Evolutionary conservation across 208 protist genomes (phyloP).

Genomic region (Leishmania tarentolae): DNA sequence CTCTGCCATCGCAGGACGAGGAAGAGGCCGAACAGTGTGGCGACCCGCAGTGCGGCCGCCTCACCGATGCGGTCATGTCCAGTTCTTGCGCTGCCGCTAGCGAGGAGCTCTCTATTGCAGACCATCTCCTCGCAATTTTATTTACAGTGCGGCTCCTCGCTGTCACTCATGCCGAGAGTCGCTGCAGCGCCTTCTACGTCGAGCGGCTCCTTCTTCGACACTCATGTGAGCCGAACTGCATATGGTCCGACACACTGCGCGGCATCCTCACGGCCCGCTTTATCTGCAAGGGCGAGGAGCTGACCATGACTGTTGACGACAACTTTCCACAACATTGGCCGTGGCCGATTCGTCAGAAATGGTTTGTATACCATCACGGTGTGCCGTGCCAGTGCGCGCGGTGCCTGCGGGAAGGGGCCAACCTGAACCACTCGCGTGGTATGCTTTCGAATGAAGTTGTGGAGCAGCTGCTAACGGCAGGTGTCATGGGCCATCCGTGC

Average conservation of each 20-base stretch:
- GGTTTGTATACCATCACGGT: conserved; percentile 43
- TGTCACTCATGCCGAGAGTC: conserved; percentile 9
- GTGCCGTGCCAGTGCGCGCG: conserved; percentile 45
- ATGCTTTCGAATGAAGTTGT: conserved; percentile 41
- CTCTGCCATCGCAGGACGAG: neutral
- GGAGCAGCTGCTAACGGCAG: conserved; percentile 49
- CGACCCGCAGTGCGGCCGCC: neutral
- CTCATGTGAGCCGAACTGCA: conserved; percentile 61
- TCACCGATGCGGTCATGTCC: neutral
- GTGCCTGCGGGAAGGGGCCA: conserved; percentile 36
- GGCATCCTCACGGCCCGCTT: conserved; percentile 43
- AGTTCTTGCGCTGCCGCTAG: neutral
- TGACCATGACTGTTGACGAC: conserved; percentile 39
- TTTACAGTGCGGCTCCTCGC: conserved; percentile 30
- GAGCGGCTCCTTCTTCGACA: conserved; percentile 47
- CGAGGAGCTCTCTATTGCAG: neutral
- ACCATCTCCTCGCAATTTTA: conserved; percentile 21
- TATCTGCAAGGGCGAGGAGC: conserved; percentile 60
- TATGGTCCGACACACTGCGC: conserved; percentile 38
- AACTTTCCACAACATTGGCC: conserved; percentile 56
- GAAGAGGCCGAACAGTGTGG: neutral
- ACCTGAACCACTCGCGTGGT: conserved; percentile 37
- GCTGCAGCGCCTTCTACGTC: conserved; percentile 26
- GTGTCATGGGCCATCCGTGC: conserved; percentile 22
- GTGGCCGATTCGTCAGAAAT: conserved; percentile 52